Conservation (phyloP, 1,284 basidiomycete genomes). For the Meira miltonrushii region DNA sequence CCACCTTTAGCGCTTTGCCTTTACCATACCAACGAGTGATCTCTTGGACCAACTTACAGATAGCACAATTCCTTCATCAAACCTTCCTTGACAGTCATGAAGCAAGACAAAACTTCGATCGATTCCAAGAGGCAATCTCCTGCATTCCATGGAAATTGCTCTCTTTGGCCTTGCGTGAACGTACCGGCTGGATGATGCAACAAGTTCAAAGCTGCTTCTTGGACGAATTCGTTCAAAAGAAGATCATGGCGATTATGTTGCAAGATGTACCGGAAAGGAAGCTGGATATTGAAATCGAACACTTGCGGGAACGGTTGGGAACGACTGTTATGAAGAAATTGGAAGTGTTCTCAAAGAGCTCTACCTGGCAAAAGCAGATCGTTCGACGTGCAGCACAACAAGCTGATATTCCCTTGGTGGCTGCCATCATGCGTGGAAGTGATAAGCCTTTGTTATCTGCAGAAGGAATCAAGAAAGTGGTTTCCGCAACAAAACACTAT, state of each 20-base stretch:
- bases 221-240: constrained; percentile 6
- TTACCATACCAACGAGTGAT: constrained; percentile 43
- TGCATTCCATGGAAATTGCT: constrained; percentile 46
- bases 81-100: constrained; percentile 44
- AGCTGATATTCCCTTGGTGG: constrained; percentile 45
- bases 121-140: constrained; percentile 35
- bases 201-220: constrained; percentile 15
- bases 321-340: constrained; percentile 46
- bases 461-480: constrained; percentile 41
- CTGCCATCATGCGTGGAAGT: constrained; percentile 45
- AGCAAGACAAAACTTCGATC: constrained; percentile 32
- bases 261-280: constrained; percentile 25
- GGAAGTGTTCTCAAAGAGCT: constrained; percentile 36
- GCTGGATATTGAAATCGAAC: constrained; percentile 36
- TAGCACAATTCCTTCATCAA: constrained; percentile 44
- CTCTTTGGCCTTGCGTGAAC: constrained; percentile 41
- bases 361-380: constrained; percentile 45
- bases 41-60: constrained; percentile 44
- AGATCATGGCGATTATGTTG: constrained; percentile 31
- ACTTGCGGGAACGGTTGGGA: constrained; percentile 32
- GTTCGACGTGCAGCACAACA: constrained; percentile 41
- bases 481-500: constrained; percentile 39
- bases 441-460: constrained; percentile 42
- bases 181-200: constrained; percentile 27
- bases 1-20: constrained; percentile 34